Base-by-base conservation (phyloP, 129 eudicot species). In the Artemisia argyi region DNA sequence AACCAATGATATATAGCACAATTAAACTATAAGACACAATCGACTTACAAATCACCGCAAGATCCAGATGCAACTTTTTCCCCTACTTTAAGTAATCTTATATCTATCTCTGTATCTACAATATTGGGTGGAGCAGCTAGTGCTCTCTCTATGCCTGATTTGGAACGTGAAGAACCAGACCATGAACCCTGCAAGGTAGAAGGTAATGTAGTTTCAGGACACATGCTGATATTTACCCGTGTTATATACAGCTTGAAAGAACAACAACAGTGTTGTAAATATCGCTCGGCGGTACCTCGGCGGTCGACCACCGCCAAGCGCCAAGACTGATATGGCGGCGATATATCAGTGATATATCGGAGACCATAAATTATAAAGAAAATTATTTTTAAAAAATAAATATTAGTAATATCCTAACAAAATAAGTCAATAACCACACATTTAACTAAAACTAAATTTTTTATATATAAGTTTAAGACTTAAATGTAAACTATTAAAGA, bases 41-140 rank as follows among this genome's bases (percentile, higher is more conserved):
- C 26, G 55, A 88, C 98, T 83, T 66, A 92, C 98, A 89, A 73
- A 76, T 89, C 89, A 52, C 95, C 96, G 80, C 94, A 89, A 70
- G 96, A 85, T 60, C 98, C 98, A 10, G 89, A 83, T 47, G 88
- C 96, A 64, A 89, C 74, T 83, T 74, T 85, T 15, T 86, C 94
- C 73, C 86, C 88, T 28, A 86, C 81, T 68, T 81, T 86, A 83
- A 92, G 81, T 58, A 80, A 74, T 69, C 86, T 83, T 84, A 82
- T 67, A 76, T 92, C 96, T 75, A 92, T 83, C 82, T 92, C 98
- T 86, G 89, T 83, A 69, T 79, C 88, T 61, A 80, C 93, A 32
- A 66, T 39, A 64, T 73, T 77, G 19, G 26, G 57, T 75, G 77
- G 74, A 44, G 74, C 85, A 60, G 81, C 77, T 64, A 74, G 14